A percentile compares a stretch with the other conserved stretches of the same genome.
Evolutionary conservation across 441 rosid species (phyloP).

Genomic region (Croton setiger): DNA sequence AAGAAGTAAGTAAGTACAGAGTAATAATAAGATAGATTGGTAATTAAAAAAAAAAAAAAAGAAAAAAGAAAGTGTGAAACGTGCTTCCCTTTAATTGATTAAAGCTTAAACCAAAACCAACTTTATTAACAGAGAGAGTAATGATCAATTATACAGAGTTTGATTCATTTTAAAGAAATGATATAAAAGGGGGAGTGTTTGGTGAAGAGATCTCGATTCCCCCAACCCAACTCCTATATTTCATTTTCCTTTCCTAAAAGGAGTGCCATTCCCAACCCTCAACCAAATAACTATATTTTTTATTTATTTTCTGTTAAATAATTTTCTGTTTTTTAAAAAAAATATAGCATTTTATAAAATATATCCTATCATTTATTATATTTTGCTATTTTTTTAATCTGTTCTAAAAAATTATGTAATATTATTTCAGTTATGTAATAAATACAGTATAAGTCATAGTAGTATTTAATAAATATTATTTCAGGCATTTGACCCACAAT

Average conservation of each 20-base stretch:
- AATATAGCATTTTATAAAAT: too few relatives aligned
- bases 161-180: constrained; percentile 31
- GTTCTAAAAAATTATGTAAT: too few relatives aligned
- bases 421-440: too few relatives aligned
- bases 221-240: constrained; percentile 34
- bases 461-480: too few relatives aligned
- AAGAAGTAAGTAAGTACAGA: constrained; percentile 8
- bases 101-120: constrained; percentile 24
- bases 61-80: constrained; percentile 23
- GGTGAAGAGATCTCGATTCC: constrained; percentile 40
- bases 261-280: constrained; percentile 40
- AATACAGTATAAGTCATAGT: too few relatives aligned
- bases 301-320: too few relatives aligned
- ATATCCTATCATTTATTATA: too few relatives aligned
- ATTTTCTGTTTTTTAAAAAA: too few relatives aligned
- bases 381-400: too few relatives aligned
- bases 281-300: too few relatives aligned
- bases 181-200: neutral
- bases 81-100: constrained; percentile 34
- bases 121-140: constrained; percentile 20
- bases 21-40: neutral
- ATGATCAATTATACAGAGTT: constrained; percentile 21
- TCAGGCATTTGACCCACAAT: neutral
- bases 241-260: constrained; percentile 34
- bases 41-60: constrained; percentile 14